Percentiles rank a stretch among this genome's conserved stretches.
These are phyloP conservation scores for Microsporum ferrugineum DNA, from an alignment of 2,329 filamentous ascomycete genomes.

Conservation along the genomic window DNA sequence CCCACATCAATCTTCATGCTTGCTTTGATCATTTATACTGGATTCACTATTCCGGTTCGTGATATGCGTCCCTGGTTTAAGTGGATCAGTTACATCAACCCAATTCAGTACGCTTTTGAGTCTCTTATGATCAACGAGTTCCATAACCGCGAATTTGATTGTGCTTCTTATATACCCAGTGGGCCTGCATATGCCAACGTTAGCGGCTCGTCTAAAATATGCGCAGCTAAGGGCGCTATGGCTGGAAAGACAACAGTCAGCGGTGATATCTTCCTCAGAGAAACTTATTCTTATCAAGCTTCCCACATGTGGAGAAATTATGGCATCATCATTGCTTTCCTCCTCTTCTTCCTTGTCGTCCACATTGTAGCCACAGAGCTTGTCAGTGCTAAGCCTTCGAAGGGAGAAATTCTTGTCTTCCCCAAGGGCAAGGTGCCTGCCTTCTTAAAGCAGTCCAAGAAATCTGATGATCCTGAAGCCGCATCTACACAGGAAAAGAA, in stretches of 20 bases:
- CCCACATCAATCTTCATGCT: conserved; percentile 42
- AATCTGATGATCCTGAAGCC: conserved; percentile 9
- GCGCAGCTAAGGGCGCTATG: conserved; percentile 46
- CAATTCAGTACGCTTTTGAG: conserved; percentile 71
- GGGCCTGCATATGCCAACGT: conserved; percentile 30
- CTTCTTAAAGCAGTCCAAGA: conserved; percentile 11
- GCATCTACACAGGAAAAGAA: conserved; percentile 9
- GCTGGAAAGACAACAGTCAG: conserved; percentile 43
- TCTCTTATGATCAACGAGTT: conserved; percentile 78
- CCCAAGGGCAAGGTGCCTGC: conserved; percentile 47
- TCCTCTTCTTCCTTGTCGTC: conserved; percentile 34
- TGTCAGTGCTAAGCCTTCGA: conserved; percentile 54
- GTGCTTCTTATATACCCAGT: conserved; percentile 35
- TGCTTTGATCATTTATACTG: conserved; percentile 39
- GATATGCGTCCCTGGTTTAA: conserved; percentile 73
- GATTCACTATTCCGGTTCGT: conserved; percentile 33
- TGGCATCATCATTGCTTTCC: conserved; percentile 53
- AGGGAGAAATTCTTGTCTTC: conserved; percentile 67
- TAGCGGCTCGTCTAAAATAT: conserved; percentile 34
- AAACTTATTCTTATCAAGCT: conserved; percentile 47
- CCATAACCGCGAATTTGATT: conserved; percentile 49
- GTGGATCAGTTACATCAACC: conserved; percentile 75
- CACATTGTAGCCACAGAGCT: conserved; percentile 43
- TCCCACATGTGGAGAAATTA: conserved; percentile 58
- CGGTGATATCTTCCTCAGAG: conserved; percentile 48